These are phyloP conservation scores for Aspergillus neoniger DNA, from an alignment of 2,329 filamentous ascomycete species.

Conservation along the genomic window DNA sequence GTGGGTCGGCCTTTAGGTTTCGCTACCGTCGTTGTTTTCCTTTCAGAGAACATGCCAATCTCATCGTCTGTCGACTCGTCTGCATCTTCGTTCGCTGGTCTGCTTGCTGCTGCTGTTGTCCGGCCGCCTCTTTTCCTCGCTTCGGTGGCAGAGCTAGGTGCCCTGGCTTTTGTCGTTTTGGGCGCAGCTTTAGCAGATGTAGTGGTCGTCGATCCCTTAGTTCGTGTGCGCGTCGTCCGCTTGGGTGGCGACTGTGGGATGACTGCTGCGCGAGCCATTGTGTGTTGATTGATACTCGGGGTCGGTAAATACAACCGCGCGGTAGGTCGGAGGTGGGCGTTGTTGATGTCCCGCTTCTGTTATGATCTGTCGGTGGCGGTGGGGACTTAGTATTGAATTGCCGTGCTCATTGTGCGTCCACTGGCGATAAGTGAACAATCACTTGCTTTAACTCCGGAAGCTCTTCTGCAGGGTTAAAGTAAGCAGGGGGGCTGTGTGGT, in stretches of 20 bases:
- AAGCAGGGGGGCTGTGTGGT: neutral
- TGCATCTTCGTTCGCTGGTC: constrained; percentile 15
- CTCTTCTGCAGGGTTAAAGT: constrained; percentile 1
- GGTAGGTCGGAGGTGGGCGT: neutral
- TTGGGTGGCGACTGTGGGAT: constrained; percentile 27
- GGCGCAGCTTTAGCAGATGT: constrained; percentile 14
- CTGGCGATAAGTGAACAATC: neutral
- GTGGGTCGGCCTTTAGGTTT: constrained; percentile 18
- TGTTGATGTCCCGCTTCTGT: constrained; percentile 3
- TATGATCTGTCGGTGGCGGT: neutral
- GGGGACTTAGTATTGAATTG: neutral
- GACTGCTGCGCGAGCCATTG: constrained; percentile 30
- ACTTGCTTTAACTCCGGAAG: neutral
- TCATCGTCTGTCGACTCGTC: constrained; percentile 32
- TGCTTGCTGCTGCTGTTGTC: constrained; percentile 7
- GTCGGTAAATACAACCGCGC: neutral
- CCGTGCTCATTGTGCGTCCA: constrained; percentile 13
- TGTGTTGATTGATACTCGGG: neutral
- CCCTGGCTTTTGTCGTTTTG: constrained; percentile 16
- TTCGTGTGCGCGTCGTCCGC: constrained; percentile 23
- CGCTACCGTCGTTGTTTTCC: constrained; percentile 5
- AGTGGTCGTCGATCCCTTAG: constrained; percentile 17
- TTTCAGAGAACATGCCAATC: constrained; percentile 20
- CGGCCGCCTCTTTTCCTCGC: constrained; percentile 15
- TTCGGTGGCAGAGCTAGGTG: constrained; percentile 16